Percentiles rank a stretch among this genome's conserved stretches.
Evolutionary conservation across 2,329 filamentous ascomycete genomes (phyloP).

Genomic region (Cytospora schulzeri): DNA sequence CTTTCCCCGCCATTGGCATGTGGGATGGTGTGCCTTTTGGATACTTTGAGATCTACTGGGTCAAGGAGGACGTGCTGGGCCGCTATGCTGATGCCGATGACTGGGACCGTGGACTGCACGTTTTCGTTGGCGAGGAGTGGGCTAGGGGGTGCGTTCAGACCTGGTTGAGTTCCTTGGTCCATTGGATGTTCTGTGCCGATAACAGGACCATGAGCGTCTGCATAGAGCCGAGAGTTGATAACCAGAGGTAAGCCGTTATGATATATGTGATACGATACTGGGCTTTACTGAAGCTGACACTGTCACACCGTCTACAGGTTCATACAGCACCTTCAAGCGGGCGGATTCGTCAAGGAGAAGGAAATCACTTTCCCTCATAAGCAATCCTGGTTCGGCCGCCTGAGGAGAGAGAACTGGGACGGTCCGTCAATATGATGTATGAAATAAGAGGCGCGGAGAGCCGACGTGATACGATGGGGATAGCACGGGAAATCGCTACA

Average conservation of each 20-base stretch:
- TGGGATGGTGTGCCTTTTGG: conserved; percentile 97
- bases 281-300: background rate
- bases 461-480: background rate
- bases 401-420: conserved; percentile 79
- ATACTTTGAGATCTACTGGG: conserved; percentile 98
- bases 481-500: background rate
- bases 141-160: conserved; percentile 78
- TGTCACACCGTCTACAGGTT: conserved; percentile 50
- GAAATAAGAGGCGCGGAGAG: background rate
- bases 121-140: conserved; percentile 89
- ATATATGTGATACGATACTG: background rate
- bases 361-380: conserved; percentile 91
- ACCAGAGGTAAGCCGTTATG: conserved; percentile 67
- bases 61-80: conserved; percentile 84
- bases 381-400: conserved; percentile 81
- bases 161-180: conserved; percentile 86
- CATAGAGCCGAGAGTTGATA: conserved; percentile 89
- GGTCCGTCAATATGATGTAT: conserved; percentile 60
- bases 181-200: conserved; percentile 79
- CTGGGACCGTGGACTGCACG: conserved; percentile 86
- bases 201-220: conserved; percentile 79
- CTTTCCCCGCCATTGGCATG: conserved; percentile 87
- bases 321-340: conserved; percentile 68
- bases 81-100: conserved; percentile 70
- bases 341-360: conserved; percentile 83